Percentiles rank a stretch among this genome's conserved stretches.
Conservation (phyloP, 306 rosid genomes). For the Pachyrhizus erosus region DNA sequence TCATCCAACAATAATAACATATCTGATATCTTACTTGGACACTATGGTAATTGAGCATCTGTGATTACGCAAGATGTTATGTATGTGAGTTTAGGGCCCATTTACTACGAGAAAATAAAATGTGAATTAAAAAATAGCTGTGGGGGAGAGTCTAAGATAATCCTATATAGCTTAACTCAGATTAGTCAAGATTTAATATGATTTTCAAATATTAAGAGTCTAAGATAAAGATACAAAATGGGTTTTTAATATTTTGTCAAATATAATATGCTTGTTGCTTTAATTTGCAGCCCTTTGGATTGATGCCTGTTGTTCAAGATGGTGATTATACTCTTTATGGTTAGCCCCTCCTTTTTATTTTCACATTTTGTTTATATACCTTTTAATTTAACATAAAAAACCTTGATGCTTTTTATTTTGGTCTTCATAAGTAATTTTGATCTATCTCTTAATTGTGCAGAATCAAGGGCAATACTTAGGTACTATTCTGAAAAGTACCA, state of each 20-base stretch:
- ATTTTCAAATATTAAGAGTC: background rate
- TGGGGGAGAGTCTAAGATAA: too few species aligned
- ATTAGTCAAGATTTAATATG: background rate
- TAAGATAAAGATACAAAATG: background rate
- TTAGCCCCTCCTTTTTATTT: background rate
- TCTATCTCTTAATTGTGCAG: background rate
- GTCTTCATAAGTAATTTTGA: background rate
- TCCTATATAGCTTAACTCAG: too few species aligned
- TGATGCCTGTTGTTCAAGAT: slow-evolving; percentile 54
- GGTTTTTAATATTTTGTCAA: background rate
- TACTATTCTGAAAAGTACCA: slow-evolving; percentile 38
- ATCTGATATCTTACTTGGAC: too few species aligned
- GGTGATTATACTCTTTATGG: slow-evolving; percentile 60
- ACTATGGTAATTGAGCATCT: too few species aligned
- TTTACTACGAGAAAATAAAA: too few species aligned
- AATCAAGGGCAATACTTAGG: slow-evolving; percentile 42
- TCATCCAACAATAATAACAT: too few species aligned
- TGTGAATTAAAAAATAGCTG: too few species aligned
- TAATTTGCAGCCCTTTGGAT: slow-evolving; percentile 56
- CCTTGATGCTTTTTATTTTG: background rate
- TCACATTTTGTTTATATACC: background rate
- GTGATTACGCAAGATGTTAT: too few species aligned
- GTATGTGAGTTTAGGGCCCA: too few species aligned
- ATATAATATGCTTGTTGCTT: background rate
- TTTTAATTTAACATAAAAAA: background rate